Percentiles rank a stretch among this genome's conserved stretches.
Evolutionary conservation across 257 asterid species (phyloP).

Genomic region (Solanum virginianum): DNA sequence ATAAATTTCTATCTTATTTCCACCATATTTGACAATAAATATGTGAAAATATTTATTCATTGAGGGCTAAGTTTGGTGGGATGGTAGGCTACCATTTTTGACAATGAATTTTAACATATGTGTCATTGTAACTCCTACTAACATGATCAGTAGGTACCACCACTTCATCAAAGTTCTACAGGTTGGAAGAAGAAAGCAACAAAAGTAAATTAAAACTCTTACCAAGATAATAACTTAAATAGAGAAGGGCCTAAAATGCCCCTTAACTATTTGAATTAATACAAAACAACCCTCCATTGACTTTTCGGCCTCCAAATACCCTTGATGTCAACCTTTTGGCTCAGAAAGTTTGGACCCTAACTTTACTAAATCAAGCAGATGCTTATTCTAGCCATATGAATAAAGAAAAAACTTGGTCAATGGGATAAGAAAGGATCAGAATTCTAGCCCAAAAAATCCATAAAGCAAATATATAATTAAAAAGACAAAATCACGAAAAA

Average conservation of each 20-base stretch:
- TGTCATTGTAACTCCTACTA: conserved; percentile 79
- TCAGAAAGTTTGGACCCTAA: not conserved
- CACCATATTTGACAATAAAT: no score
- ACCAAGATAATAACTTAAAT: no score
- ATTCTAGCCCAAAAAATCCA: not conserved
- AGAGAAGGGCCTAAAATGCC: no score
- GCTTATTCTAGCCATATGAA: not conserved
- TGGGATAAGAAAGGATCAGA: not conserved
- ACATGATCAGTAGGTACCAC: conserved; percentile 89
- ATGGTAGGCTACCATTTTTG: no score
- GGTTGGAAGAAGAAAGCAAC: not conserved
- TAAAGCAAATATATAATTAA: not conserved
- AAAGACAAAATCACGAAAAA: not conserved
- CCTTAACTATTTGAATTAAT: no score
- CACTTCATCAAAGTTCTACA: conserved; percentile 95
- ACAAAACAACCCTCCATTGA: no score
- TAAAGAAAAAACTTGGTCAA: not conserved
- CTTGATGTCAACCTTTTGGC: not conserved
- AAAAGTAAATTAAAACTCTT: not conserved
- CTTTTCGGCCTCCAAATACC: no score
- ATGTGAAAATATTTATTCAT: no score
- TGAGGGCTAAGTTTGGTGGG: no score
- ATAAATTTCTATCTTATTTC: no score
- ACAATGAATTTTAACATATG: no score
- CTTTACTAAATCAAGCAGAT: not conserved